Base-by-base conservation (phyloP, 2,329 filamentous ascomycete genomes). In the Nemania bipapillata region DNA sequence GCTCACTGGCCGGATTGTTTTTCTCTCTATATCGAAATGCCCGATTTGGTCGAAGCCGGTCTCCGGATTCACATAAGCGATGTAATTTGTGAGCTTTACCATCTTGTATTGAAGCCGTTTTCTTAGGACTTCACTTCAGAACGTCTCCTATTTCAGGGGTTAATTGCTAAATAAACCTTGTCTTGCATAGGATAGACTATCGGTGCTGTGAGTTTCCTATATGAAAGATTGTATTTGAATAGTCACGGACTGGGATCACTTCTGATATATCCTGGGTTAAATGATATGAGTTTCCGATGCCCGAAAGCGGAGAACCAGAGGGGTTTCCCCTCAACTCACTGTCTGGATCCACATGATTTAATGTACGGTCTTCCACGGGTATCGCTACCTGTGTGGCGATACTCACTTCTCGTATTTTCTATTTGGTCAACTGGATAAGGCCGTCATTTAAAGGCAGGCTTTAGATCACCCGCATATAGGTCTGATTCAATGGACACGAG, bases 71-170 rank as follows among this genome's bases (percentile, higher is more conserved):
- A 63, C 61, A 24, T 65, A 68, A 1, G 68, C 56, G 20, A 70
- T 56, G 30, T 68, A 70, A 45, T 70, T 70, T 12, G 68, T 70
- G 9, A 70, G 64, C 50, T 58, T 62, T 12, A 60, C 45, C 64
- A 70, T 70, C 15, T 69, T 20, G 11, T 11, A 20, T 7, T 8
- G 17, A 28, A 4, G 40, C 17, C 15, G 37, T 17, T 5, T 20
- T 20, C 40, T 20, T 12, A 15, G 47, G 17, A 35, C 24, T 24
- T 24, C 11, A 9, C 3, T 15, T 26, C 4, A 8, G 57, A 32
- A 40, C 11, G 42, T 26, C n/a, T 37, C 12, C 22, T 8, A 50
- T 6, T 50, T 15, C 1, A 11, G 22, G 7, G 24, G 12, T 15
- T 11, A 15, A 50, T 50, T 24, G 22, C 20, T 2, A 28, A 9